A percentile compares a stretch with the other conserved stretches of the same genome.
Conservation (phyloP, 495 filamentous ascomycete genomes). For the Platismatia glauca region DNA sequence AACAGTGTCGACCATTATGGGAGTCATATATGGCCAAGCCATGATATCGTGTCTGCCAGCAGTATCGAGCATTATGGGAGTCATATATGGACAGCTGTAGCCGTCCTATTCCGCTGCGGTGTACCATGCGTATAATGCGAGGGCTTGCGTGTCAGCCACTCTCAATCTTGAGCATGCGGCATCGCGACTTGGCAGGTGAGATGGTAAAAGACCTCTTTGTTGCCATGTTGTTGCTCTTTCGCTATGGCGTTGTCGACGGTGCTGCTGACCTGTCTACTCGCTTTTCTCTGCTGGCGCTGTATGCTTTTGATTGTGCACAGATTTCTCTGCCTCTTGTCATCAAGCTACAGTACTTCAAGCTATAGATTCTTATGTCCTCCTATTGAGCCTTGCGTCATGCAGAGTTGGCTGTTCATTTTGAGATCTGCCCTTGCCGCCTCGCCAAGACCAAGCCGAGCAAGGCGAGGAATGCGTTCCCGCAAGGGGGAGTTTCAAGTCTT, state of each 20-base stretch:
- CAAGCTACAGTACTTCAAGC: too few relatives aligned
- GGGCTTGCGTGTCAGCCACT: not conserved
- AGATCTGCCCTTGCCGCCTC: not conserved
- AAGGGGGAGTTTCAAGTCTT: too few relatives aligned
- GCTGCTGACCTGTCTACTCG: not conserved
- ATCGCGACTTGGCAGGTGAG: not conserved
- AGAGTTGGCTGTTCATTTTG: too few relatives aligned
- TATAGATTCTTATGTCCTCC: too few relatives aligned
- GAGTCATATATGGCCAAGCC: too few relatives aligned
- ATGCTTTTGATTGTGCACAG: not conserved
- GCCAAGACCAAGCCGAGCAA: not conserved
- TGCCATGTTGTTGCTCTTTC: not conserved
- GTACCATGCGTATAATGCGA: not conserved
- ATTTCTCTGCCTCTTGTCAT: too few relatives aligned
- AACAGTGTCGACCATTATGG: not conserved
- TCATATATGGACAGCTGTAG: not conserved
- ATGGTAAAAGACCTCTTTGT: not conserved
- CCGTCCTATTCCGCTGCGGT: not conserved
- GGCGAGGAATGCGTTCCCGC: not conserved
- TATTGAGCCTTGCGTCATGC: too few relatives aligned
- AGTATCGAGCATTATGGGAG: not conserved
- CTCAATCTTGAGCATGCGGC: not conserved
- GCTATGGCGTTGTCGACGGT: not conserved
- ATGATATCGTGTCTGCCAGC: not conserved
- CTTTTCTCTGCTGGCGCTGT: not conserved